Evolutionary conservation across 2,329 filamentous ascomycete species (phyloP), one percentile per base, ranked within the genome.

Genomic region (Trichoderma semiorbis): DNA sequence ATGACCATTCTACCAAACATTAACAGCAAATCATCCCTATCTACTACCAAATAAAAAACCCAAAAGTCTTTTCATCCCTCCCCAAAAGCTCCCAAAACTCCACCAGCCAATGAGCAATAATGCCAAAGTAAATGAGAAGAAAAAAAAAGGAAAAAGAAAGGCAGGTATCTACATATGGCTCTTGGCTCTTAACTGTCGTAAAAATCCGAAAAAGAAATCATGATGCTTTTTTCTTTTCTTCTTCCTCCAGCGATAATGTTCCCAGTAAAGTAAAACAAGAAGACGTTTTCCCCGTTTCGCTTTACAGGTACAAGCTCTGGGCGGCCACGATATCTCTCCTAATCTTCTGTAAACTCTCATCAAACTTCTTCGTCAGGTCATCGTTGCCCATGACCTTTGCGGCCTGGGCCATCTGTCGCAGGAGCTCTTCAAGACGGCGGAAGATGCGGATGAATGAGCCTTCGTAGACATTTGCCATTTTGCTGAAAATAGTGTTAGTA

Each of bases 381-480:
- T 97, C 94, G 80, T 93, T 98, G 78, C 96, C 96, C 96, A 99
- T 99, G 74, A 98, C 95, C 84, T 98, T 98, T 75, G 93, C 90
- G 28, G 95, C 96, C 83, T 98, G 93, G 18, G 92, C 95, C 88
- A 98, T 97, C 82, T 99, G 96, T 75, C 96, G 90, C 43, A 99
- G 86, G 72, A 98, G 86, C 83, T 99, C 96, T 82, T 99, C 96
- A 36, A 99, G 86, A 24, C 96, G 93, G 69, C 96, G 92, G 89
- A 99, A 99, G 50, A 98, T 90, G 63, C 96, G 94, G 77, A 99
- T 98, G 73, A 99, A 85, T 72, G 94, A 98, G 73, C 96, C 96
- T 84, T 99, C 96, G 82, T 98, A 99, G 32, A 95, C 93, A 77
- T 98, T 95, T 32, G 96, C 98, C 95, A 99, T 98, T 93, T 97